Percentiles rank a stretch among this genome's conserved stretches.
These are phyloP conservation scores for Lolium perenne DNA, from an alignment of 176 grass and related monocot genomes.

Conservation along the genomic window DNA sequence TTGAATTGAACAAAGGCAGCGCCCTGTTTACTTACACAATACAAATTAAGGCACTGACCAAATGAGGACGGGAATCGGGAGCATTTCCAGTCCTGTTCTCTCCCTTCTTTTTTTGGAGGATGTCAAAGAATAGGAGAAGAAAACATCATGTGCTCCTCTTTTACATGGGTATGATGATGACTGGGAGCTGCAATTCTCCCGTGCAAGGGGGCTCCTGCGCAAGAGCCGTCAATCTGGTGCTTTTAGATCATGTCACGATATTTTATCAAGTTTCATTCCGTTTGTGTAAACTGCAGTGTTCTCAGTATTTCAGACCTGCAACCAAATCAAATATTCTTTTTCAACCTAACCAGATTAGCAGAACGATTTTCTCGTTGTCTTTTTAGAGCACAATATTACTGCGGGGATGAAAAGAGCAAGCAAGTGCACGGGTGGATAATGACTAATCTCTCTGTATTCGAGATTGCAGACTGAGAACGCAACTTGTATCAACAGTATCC, in stretches of 20 bases:
- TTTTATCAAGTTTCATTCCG: too few relatives aligned
- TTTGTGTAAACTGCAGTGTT: too few relatives aligned
- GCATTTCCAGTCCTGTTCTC: not conserved
- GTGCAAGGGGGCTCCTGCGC: too few relatives aligned
- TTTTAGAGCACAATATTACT: not conserved
- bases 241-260: too few relatives aligned
- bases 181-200: too few relatives aligned
- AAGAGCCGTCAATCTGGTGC: too few relatives aligned
- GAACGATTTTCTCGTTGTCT: not conserved
- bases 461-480: not conserved
- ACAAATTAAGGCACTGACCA: not conserved
- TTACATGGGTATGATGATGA: not conserved
- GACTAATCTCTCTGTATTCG: not conserved
- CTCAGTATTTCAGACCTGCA: too few relatives aligned
- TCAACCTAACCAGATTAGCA: not conserved
- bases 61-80: not conserved
- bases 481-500: not conserved
- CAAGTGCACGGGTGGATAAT: not conserved
- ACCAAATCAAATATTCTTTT: not conserved
- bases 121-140: constrained; percentile 22
- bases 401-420: not conserved
- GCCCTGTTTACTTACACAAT: not conserved
- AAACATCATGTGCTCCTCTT: not conserved
- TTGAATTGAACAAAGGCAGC: not conserved
- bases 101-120: constrained; percentile 42